Percentiles rank a stretch among this genome's conserved stretches.
These are phyloP conservation scores for Beauveria medogensis DNA, from an alignment of 2,329 filamentous ascomycete species.

Conservation along the genomic window DNA sequence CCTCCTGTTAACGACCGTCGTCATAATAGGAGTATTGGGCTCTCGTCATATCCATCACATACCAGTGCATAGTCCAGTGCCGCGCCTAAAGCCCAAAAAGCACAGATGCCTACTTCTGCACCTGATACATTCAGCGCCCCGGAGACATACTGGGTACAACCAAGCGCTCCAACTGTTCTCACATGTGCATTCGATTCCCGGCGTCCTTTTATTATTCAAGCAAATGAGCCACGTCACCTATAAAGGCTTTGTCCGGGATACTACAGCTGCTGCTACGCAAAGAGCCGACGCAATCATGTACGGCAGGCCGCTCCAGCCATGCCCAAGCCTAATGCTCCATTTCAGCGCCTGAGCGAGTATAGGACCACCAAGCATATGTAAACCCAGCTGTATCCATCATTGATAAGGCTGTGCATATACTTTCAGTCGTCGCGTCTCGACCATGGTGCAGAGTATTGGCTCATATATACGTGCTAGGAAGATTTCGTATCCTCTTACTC, in stretches of 20 bases:
- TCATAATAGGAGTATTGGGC: not conserved
- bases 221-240: not conserved
- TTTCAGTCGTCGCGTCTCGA: not conserved
- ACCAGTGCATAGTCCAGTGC: not conserved
- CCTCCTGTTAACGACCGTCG: not conserved
- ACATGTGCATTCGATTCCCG: no score
- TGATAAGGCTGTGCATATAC: not conserved
- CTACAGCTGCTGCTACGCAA: not conserved
- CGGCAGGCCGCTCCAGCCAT: slow-evolving; percentile 1
- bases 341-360: not conserved
- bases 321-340: not conserved
- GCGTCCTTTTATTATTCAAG: no score
- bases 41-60: not conserved
- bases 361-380: not conserved
- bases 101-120: not conserved
- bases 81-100: not conserved
- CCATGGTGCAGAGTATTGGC: not conserved
- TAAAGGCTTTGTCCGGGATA: not conserved
- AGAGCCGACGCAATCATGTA: not conserved
- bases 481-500: no score
- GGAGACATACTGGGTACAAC: not conserved
- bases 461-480: no score
- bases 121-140: not conserved
- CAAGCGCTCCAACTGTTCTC: not conserved
- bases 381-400: slow-evolving; percentile 1